Evolutionary conservation across 2,329 filamentous ascomycete genomes (phyloP), one percentile per base, ranked within the genome.

Genomic region (Colletotrichum truncatum): DNA sequence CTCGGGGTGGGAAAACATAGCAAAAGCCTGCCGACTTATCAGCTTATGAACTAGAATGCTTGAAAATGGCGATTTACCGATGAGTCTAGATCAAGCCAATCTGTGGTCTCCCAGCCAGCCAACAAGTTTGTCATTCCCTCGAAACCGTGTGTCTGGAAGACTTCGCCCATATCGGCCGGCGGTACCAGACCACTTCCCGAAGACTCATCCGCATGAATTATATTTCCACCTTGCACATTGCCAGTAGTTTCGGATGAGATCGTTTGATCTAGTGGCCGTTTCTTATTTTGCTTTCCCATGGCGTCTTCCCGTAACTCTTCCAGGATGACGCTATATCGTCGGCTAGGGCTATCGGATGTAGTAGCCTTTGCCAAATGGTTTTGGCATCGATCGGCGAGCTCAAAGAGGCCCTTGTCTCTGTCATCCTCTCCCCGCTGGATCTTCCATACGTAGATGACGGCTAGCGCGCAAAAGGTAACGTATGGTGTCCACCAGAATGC

Each of bases 401-500:
- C 63, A 3, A 75, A 68, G 0, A 75, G 64, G 1, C 60, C 18
- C 3, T 52, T 61, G 7, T 67, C 58, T 6, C 49, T 59, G 43
- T 12, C 65, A 8, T 56, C 66, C 2, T 55, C 3, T n/a, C 45
- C 56, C 26, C 72, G 70, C n/a, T 74, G 73, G 7, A 75, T 75
- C 43, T 83, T 76, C 76, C 83, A 85, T 2, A 87, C 81, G 65
- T 87, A 87, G 0, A 85, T 74, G 3, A 87, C 82, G 0, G 83
- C 83, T 0, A 87, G 76, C 1, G 85, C 84, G 65, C 83, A 86
- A 62, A 87, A 86, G 0, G 82, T 80, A 7, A 85, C 82, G 66
- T 85, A 86, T 21, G 84, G 81, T 18, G 82, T 86, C 71, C 82
- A 85, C 81, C 84, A 86, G 32, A 85, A 81, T 0, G 81, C 80